Evolutionary conservation across 164 flowering plant genomes (phyloP), one percentile per base, ranked within the genome.

Genomic region (Macadamia integrifolia): DNA sequence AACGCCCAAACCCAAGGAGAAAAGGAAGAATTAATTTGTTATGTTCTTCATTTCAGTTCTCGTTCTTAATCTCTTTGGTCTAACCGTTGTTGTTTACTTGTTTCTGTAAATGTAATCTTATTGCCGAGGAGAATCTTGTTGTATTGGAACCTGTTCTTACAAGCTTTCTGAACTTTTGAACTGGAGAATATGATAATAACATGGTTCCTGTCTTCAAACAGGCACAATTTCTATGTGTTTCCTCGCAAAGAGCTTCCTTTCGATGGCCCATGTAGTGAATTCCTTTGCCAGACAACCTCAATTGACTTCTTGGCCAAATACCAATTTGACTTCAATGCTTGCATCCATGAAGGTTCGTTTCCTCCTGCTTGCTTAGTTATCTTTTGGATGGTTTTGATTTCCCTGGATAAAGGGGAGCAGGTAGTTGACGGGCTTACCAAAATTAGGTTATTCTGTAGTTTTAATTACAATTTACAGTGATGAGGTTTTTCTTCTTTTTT

Each of bases 181-280:
- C n/a, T 43, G 8, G 10, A 6, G 9, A 52, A 30, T 46, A 11
- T 46, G 50, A 44, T 23, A 28, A 35, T 43, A 28, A 35, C 3
- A 40, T 18, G 17, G 60, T 9, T 64, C 9, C 50, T 30, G 61
- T 46, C 56, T 9, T 59, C 77, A 77, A 31, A 23, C 88, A 93
- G 98, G 83, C 82, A 94, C 78, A 94, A 89, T 77, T 92, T 92
- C 76, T 89, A 87, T 70, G 64, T 94, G n/a, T 94, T 94, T 80
- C 99, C 97, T 17, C 84, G 93, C 31, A 82, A 87, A 76, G 99
- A 92, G 77, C 73, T 82, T 75, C 69, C 79, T 12, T 71, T 73
- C 13, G 81, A 77, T 77, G 82, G 74, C 31, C 80, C 82, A 11
- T 71, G 86, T 3, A 60, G 76, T 52, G 97, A 90, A 69, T 94